These are phyloP conservation scores for Erythrophleum fordii DNA, from an alignment of 306 rosid species.

Conservation along the genomic window DNA sequence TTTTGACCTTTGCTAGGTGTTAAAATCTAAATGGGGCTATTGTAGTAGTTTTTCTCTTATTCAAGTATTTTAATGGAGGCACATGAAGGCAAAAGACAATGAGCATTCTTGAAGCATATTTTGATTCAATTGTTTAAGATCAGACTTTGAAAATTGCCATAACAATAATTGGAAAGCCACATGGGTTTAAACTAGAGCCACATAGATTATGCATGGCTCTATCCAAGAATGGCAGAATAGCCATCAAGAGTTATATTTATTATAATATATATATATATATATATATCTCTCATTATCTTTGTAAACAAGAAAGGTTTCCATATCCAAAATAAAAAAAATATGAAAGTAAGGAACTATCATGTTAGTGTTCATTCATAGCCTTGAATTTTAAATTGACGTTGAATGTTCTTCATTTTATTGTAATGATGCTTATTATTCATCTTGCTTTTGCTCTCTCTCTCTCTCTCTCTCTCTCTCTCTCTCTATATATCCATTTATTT, in stretches of 20 bases:
- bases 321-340: slow-evolving; percentile 9
- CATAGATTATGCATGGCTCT: slow-evolving; percentile 2
- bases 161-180: slow-evolving; percentile 31
- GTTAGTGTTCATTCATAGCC: background rate
- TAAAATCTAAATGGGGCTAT: too few relatives aligned
- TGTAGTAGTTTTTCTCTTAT: too few relatives aligned
- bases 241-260: slow-evolving; percentile 29
- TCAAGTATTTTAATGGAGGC: too few relatives aligned
- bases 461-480: background rate
- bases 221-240: slow-evolving; percentile 23
- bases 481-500: background rate
- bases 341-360: background rate
- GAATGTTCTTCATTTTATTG: background rate
- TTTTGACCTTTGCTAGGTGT: too few relatives aligned
- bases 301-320: slow-evolving; percentile 20
- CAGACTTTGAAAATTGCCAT: slow-evolving; percentile 8
- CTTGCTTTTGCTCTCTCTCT: too few relatives aligned
- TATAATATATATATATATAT: background rate
- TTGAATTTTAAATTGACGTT: too few relatives aligned
- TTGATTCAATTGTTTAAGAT: too few relatives aligned
- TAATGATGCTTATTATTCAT: background rate
- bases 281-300: slow-evolving; percentile 15
- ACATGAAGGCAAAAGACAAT: too few relatives aligned
- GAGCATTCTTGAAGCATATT: too few relatives aligned
- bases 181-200: slow-evolving; percentile 20